Base-by-base conservation (phyloP, 1,139 yeast genomes). In the Lodderomyces parapsilosis region DNA sequence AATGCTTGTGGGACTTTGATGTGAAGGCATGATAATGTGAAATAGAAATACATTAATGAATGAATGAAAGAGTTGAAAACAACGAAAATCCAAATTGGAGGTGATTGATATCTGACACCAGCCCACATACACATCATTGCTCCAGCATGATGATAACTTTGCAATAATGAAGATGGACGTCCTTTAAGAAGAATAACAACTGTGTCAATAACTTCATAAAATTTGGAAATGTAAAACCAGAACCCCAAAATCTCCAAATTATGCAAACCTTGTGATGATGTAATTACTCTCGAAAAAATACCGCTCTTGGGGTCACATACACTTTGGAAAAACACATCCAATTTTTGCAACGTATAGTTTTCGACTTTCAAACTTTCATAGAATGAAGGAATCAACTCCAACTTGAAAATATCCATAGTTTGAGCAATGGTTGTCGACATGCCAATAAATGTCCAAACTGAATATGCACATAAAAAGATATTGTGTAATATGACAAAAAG, bases 111-210 rank as follows among this genome's bases (percentile, higher is more conserved):
- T 45, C 91, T 68, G 45, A 83, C 77, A 3, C 91, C 93, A 2
- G 86, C 80, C 90, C 90, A 84, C 91, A 84, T 84, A 52, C 88
- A 82, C 66, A 84, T 69, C 84, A 84, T 84, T 40, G 93, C 93
- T 32, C 91, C 93, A 2, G 91, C 80, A 59, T 85, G 93, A 59
- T 84, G 91, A 62, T 84, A 84, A 48, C 87, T 80, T 63, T 84
- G 91, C 54, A 84, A 70, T 49, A 84, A 65, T 4, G 86, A 78
- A 11, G 87, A 78, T 33, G 83, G 86, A 58, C 77, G 74, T 38
- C 91, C 91, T 63, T 84, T 84, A 48, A 83, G 71, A 45, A 84
- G 70, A 49, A 84, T 84, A 52, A 84, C 79, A 36, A 78, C 62
- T 6, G 91, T 84, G 61, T 84, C 93, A 31, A 84, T 56, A 35